Evolutionary conservation across 163 green algal genomes (phyloP), one percentile per base, ranked within the genome.

Genomic region (Scenedesmus sp.): DNA sequence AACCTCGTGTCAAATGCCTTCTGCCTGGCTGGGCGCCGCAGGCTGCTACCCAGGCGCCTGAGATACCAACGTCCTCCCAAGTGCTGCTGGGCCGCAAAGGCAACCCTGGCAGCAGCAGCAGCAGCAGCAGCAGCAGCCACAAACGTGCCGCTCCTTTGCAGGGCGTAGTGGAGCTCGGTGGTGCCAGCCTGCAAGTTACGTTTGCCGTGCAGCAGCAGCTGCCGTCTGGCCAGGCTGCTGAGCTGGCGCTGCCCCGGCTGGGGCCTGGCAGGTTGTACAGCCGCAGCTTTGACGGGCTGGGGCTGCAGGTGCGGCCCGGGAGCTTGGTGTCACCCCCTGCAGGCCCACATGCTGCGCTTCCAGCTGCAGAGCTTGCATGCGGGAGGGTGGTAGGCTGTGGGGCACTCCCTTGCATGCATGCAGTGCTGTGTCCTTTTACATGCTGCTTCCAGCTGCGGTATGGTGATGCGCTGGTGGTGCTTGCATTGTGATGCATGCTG

Each of bases 81-180:
- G 12, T 86, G 37, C 78, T 87, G 24, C 37, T 90, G 43, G 85
- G 85, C 30, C 85, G 79, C 40, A 80, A 56, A 43, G 70, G 68
- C 76, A 68, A 37, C 30, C 81, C 30, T 59, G 35, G 56, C 59
- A 83, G 78, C 78, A 83, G 86, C 76, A 86, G 76, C 79, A 87
- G 87, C 78, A 83, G 59, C 33, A 83, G 65, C 85, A 44, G 56
- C 33, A 83, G 59, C 33, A 83, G 65, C 85, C n/a, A 40, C 33
- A 86, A 86, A 49, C 78, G 72, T 76, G 49, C 89, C 15, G 49
- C 82, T 46, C 82, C 89, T 16, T 73, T 92, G 70, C 37, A 78
- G 51, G 92, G 92, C 0, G 91, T 95, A 42, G 53, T 97, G 26
- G 96, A 98, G 91, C 93, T 98, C 24, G 96, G 96, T 0, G 96